Conservation (phyloP, 805 yeast genomes). For the Candida tallmaniae region DNA sequence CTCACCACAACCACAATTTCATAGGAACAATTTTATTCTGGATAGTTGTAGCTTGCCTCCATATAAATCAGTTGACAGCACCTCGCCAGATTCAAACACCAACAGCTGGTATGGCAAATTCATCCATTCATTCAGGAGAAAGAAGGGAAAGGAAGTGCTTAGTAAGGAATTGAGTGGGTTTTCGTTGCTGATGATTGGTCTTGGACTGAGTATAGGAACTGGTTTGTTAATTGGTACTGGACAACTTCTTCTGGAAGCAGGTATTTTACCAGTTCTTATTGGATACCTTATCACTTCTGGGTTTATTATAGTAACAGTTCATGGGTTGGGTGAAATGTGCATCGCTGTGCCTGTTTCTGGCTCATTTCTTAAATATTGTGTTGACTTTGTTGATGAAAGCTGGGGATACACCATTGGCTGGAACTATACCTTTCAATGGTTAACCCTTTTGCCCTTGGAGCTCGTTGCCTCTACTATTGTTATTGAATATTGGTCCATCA, state of each 20-base stretch:
- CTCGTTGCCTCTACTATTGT: constrained; percentile 65
- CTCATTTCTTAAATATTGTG: constrained; percentile 63
- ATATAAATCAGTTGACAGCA: too few species aligned
- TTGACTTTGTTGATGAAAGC: constrained; percentile 62
- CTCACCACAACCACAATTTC: too few species aligned
- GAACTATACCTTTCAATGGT: constrained; percentile 76
- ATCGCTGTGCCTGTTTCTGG: constrained; percentile 69
- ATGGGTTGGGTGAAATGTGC: constrained; percentile 77
- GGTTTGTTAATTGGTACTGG: constrained; percentile 68
- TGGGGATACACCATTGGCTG: constrained; percentile 70
- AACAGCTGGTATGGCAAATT: too few species aligned
- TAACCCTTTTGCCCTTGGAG: constrained; percentile 70
- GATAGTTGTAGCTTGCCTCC: too few species aligned
- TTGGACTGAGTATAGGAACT: constrained; percentile 78
- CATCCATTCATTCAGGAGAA: constrained; percentile 3
- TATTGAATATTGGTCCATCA: constrained; percentile 62
- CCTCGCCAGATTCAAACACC: too few species aligned
- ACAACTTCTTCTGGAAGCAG: constrained; percentile 50
- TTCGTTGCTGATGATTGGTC: constrained; percentile 51
- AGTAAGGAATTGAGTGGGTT: background rate
- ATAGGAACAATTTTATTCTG: too few species aligned
- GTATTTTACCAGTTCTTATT: constrained; percentile 64
- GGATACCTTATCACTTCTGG: constrained; percentile 55
- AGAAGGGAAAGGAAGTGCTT: background rate
- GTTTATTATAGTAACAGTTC: constrained; percentile 60